Evolutionary conservation across 306 rosid genomes (phyloP).

Genomic region (Inga leiocalycina): DNA sequence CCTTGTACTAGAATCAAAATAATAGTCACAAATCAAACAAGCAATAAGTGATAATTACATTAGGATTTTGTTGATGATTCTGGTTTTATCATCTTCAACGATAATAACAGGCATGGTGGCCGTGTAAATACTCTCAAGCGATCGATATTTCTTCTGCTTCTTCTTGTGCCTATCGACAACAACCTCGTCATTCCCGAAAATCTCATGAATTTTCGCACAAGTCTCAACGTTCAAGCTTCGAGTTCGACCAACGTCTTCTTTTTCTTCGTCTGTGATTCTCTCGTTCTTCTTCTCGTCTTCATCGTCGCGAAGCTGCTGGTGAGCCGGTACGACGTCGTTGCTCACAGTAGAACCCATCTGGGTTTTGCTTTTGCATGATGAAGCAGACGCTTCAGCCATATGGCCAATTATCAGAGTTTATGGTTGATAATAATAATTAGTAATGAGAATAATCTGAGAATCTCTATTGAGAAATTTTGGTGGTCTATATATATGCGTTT

Average conservation of each 20-base stretch:
- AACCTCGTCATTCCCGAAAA: conserved; percentile 47
- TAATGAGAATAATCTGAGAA: not conserved
- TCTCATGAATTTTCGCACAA: conserved; percentile 39
- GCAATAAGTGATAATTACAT: not conserved
- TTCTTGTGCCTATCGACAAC: conserved; percentile 32
- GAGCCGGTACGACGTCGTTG: conserved; percentile 46
- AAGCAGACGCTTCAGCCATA: conserved; percentile 24
- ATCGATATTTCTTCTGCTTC: conserved; percentile 51
- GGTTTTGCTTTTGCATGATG: not conserved
- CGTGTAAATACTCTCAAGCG: conserved; percentile 51
- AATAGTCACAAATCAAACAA: not conserved
- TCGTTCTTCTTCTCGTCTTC: conserved; percentile 31
- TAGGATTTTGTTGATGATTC: not conserved
- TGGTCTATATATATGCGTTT: not conserved
- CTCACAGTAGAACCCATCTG: conserved; percentile 31
- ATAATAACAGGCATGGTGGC: conserved; percentile 35
- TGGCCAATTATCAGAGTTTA: not conserved
- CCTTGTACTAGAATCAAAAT: too few species aligned
- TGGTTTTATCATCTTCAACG: conserved; percentile 3
- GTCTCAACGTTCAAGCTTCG: conserved; percentile 6
- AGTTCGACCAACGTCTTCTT: conserved; percentile 34
- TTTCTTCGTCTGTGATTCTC: not conserved
- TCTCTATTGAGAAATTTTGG: not conserved
- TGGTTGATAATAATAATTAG: not conserved
- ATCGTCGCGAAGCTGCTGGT: conserved; percentile 54